Conservation (phyloP, 2,329 filamentous ascomycete genomes). For the Neoscytalidium dimidiatum region DNA sequence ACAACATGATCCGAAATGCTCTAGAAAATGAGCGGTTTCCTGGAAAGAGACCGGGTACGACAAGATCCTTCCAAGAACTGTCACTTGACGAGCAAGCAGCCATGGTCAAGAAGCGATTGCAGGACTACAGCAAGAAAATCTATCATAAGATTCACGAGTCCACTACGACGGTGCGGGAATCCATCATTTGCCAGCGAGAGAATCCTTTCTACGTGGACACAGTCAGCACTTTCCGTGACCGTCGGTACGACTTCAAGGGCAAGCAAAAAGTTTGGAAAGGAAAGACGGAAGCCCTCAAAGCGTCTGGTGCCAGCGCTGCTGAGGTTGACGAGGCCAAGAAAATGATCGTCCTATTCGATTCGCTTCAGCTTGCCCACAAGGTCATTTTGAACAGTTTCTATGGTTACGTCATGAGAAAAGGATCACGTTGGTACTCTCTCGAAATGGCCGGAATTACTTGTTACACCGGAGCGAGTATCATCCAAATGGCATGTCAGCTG, state of each 20-base stretch:
- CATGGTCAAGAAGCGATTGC: constrained; percentile 81
- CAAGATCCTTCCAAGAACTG: constrained; percentile 78
- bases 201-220: constrained; percentile 99
- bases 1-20: constrained; percentile 96
- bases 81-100: constrained; percentile 77
- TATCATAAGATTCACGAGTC: constrained; percentile 99
- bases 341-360: constrained; percentile 97
- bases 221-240: constrained; percentile 92
- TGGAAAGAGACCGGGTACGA: constrained; percentile 68
- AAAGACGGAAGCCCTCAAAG: constrained; percentile 85
- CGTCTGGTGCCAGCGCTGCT: constrained; percentile 69
- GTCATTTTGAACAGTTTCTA: constrained; percentile 99
- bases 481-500: constrained; percentile 90
- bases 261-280: constrained; percentile 98
- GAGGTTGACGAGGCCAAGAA: constrained; percentile 96
- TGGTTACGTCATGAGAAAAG: constrained; percentile 98
- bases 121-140: constrained; percentile 95
- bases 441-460: constrained; percentile 99
- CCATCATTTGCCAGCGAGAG: constrained; percentile 96
- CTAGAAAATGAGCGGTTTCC: constrained; percentile 93
- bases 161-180: constrained; percentile 88
- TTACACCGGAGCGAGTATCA: constrained; percentile 92
- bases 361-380: constrained; percentile 94
- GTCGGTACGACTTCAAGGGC: constrained; percentile 97
- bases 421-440: constrained; percentile 97